These are phyloP conservation scores for Rhynchosporium secalis DNA, from an alignment of 2,329 filamentous ascomycete genomes.

Conservation along the genomic window DNA sequence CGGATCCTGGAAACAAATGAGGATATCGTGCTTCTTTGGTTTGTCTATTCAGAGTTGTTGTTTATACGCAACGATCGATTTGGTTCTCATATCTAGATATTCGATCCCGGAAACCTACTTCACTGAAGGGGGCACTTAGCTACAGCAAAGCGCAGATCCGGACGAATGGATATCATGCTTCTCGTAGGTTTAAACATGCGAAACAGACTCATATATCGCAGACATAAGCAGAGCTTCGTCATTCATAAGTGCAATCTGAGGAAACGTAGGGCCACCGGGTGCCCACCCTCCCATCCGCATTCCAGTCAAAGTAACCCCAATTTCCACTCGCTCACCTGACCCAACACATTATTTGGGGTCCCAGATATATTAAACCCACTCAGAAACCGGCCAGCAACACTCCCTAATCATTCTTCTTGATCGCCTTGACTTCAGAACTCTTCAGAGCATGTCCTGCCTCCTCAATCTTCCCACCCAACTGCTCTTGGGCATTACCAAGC, in stretches of 20 bases:
- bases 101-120: no score
- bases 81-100: no score
- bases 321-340: not conserved
- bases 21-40: no score
- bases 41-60: no score
- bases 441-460: conserved; percentile 22
- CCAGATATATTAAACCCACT: no score
- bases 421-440: conserved; percentile 10
- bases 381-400: not conserved
- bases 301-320: not conserved
- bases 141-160: no score
- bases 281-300: not conserved
- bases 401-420: conserved; percentile 13
- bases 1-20: no score
- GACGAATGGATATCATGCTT: no score
- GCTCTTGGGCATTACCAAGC: conserved; percentile 36
- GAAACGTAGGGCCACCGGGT: not conserved
- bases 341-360: conserved; percentile 1
- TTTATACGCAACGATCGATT: no score
- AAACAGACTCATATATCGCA: no score
- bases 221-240: not conserved
- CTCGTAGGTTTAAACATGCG: no score
- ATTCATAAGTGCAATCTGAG: not conserved
- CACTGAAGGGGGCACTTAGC: no score
- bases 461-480: conserved; percentile 32